Conservation (phyloP, 2,329 filamentous ascomycete genomes). For the Fusarium pseudoanthophilum region DNA sequence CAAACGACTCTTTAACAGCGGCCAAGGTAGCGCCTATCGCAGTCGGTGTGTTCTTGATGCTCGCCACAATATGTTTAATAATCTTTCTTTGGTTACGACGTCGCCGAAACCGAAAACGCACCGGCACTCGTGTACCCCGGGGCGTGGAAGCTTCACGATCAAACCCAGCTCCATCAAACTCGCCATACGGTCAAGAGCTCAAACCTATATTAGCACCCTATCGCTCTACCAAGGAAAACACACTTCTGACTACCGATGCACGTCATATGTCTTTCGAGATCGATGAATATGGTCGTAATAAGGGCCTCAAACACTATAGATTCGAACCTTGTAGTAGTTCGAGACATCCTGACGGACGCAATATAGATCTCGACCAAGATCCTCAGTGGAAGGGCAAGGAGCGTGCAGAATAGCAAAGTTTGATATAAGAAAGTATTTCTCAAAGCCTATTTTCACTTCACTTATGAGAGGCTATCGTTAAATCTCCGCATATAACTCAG, state of each 20-base stretch:
- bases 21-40: neutral
- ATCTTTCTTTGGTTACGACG: too few species aligned
- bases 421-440: neutral
- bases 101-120: neutral
- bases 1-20: neutral
- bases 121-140: neutral
- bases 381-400: neutral
- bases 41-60: neutral
- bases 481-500: neutral
- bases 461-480: too few species aligned
- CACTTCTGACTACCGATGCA: neutral
- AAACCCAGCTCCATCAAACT: neutral
- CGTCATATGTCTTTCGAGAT: neutral
- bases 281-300: neutral
- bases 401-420: neutral
- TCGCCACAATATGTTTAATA: neutral
- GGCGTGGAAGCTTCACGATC: neutral
- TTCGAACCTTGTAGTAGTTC: neutral
- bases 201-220: neutral
- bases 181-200: neutral
- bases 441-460: neutral
- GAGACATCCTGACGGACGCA: neutral
- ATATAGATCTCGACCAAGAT: neutral
- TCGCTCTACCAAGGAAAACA: neutral
- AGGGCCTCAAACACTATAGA: neutral